Percentiles rank a stretch among this genome's conserved stretches.
phyloP scores from a whole-genome alignment of 2,329 filamentous ascomycete genomes.

The Aspergillus uvarum region DNA sequence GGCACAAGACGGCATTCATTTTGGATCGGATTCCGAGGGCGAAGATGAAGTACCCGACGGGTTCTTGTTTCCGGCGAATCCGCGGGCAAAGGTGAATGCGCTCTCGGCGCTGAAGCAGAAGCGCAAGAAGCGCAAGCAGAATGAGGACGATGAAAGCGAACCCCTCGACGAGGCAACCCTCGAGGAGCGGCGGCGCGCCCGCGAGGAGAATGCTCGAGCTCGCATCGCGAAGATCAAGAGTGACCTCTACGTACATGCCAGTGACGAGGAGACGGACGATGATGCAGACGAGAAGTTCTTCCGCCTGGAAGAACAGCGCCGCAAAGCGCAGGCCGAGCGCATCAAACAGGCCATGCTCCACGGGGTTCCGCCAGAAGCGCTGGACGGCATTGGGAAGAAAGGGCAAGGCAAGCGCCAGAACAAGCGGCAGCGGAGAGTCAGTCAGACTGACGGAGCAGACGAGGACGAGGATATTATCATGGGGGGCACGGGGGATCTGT shows the following conservation, averaged over 20 bases:
- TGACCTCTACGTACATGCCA: slow-evolving; percentile 73
- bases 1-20: slow-evolving; percentile 53
- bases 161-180: slow-evolving; percentile 64
- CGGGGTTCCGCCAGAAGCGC: slow-evolving; percentile 32
- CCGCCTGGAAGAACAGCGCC: slow-evolving; percentile 66
- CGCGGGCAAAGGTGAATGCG: slow-evolving; percentile 51
- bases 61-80: slow-evolving; percentile 64
- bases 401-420: slow-evolving; percentile 32
- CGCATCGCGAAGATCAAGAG: slow-evolving; percentile 81
- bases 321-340: slow-evolving; percentile 55
- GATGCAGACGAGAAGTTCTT: slow-evolving; percentile 76
- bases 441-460: slow-evolving; percentile 19
- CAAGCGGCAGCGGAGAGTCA: slow-evolving; percentile 33
- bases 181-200: slow-evolving; percentile 59
- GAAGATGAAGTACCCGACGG: slow-evolving; percentile 58
- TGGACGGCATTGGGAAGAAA: slow-evolving; percentile 27
- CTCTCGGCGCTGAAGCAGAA: slow-evolving; percentile 61
- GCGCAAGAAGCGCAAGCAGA: slow-evolving; percentile 52
- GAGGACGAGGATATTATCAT: slow-evolving; percentile 36
- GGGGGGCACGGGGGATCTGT: slow-evolving; percentile 23
- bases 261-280: slow-evolving; percentile 85
- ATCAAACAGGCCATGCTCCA: slow-evolving; percentile 51
- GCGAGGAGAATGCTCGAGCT: slow-evolving; percentile 69
- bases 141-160: slow-evolving; percentile 47
- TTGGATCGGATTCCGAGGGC: slow-evolving; percentile 69